phyloP scores from a whole-genome alignment of 2,329 filamentous ascomycete species.

The Tolypocladium paradoxum region DNA sequence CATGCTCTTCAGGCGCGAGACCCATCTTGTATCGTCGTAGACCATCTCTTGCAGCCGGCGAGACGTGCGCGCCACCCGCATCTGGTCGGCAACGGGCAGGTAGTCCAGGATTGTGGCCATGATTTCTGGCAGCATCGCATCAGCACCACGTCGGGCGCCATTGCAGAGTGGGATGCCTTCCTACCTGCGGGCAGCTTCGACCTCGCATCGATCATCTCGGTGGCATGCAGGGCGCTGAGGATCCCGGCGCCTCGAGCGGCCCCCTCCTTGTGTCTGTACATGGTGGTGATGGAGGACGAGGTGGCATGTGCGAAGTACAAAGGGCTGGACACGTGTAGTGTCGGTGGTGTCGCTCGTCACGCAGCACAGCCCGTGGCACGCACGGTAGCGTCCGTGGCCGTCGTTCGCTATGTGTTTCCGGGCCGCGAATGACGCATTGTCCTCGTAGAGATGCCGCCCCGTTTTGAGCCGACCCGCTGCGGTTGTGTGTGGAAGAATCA shows the following conservation, averaged over 20 bases:
- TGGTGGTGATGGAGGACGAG: constrained; percentile 9
- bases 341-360: not conserved
- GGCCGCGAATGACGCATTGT: not conserved
- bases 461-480: not conserved
- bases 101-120: constrained; percentile 82
- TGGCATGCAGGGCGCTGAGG: constrained; percentile 66
- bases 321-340: no score
- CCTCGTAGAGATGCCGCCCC: not conserved
- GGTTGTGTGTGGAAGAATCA: not conserved
- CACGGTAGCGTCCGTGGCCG: not conserved
- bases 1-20: constrained; percentile 75
- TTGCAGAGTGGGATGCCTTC: constrained; percentile 7
- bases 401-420: not conserved
- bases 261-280: constrained; percentile 33
- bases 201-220: constrained; percentile 69
- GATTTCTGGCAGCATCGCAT: constrained; percentile 50
- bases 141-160: not conserved
- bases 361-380: not conserved
- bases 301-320: not conserved
- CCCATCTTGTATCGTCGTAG: constrained; percentile 95
- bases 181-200: constrained; percentile 73
- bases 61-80: constrained; percentile 75
- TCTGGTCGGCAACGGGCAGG: constrained; percentile 72
- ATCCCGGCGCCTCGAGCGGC: constrained; percentile 40
- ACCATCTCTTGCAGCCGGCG: constrained; percentile 93